Conservation (phyloP, 768 basidiomycete genomes). For the Tulasnella sp. region DNA sequence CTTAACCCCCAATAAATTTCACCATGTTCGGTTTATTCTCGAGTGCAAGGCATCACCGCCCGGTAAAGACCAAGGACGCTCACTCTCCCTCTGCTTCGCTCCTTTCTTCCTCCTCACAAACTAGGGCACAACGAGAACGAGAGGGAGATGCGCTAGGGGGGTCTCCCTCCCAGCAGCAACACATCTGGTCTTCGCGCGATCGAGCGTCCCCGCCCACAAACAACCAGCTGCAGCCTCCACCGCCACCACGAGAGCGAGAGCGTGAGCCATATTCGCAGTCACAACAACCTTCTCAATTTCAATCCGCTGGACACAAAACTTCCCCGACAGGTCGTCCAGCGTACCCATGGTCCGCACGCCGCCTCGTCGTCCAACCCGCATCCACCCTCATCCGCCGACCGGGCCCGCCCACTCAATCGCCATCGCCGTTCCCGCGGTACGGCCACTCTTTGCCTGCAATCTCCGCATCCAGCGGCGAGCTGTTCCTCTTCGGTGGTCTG, state of each 20-base stretch:
- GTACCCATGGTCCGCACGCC: conserved; percentile 83
- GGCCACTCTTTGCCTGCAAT: conserved; percentile 88
- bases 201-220: not conserved
- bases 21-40: conserved; percentile 23
- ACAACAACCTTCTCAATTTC: conserved; percentile 19
- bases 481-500: conserved; percentile 96
- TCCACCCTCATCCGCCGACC: conserved; percentile 62
- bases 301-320: not conserved
- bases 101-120: conserved; percentile 37
- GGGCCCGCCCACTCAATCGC: conserved; percentile 68
- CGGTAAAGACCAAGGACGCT: not conserved
- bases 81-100: not conserved
- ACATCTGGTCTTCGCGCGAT: not conserved
- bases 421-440: conserved; percentile 93
- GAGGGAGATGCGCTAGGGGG: not conserved
- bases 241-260: too few species aligned
- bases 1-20: not conserved
- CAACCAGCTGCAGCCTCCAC: too few species aligned
- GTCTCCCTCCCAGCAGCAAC: conserved; percentile 4
- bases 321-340: conserved; percentile 52
- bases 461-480: conserved; percentile 78
- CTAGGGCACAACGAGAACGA: conserved; percentile 25
- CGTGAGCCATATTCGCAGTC: conserved; percentile 43
- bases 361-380: conserved; percentile 70
- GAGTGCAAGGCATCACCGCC: not conserved